Base-by-base conservation (phyloP, 2,329 filamentous ascomycete species). In the Mariannaea elegans region DNA sequence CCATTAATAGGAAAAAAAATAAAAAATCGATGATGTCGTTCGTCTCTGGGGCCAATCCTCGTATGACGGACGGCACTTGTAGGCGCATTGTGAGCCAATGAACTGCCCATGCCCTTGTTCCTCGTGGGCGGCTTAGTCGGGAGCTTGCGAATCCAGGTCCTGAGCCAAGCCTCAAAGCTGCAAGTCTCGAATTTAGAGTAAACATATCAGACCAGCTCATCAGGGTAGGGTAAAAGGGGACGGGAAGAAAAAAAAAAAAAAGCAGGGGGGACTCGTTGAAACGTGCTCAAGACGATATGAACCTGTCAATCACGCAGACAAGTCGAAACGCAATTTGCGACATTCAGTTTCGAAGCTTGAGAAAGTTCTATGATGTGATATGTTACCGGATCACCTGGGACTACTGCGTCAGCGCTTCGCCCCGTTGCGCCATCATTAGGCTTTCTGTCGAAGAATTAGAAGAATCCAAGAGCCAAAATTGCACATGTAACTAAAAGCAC, bases 41-140 rank as follows among this genome's bases (percentile, higher is more conserved):
- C 44, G 52, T 41, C 56, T 31, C 50, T 27, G 10, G 13, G 32
- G 32, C 10, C 64, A 69, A 64, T 67, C 48, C 62, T 66, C 49
- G 63, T 60, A 56, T 56, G 65, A 69, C 67, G 24, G 38, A 68
- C 59, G 65, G 64, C 62, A 66, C 44, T 66, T 62, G 41, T 36
- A 47, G 56, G 55, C 54, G 52, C 31, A 10, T 42, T 58, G 39
- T 64, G 41, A 60, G 18, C 67, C 67, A 70, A 68, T 69, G 53
- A 36, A 49, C 23, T 31, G 42, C 16, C 50, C 61, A 67, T 64
- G 46, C 49, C 55, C 53, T 55, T 44, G 59, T 21, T 5, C 13
- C 21, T 44, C 56, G 62, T 47, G 48, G 65, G 56, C 64, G 56
- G 55, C 55, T 61, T 68, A n/a, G 47, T 67, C 64, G 61, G 67